Base-by-base conservation (phyloP, 768 basidiomycete species). In the Megacollybia marginata region DNA sequence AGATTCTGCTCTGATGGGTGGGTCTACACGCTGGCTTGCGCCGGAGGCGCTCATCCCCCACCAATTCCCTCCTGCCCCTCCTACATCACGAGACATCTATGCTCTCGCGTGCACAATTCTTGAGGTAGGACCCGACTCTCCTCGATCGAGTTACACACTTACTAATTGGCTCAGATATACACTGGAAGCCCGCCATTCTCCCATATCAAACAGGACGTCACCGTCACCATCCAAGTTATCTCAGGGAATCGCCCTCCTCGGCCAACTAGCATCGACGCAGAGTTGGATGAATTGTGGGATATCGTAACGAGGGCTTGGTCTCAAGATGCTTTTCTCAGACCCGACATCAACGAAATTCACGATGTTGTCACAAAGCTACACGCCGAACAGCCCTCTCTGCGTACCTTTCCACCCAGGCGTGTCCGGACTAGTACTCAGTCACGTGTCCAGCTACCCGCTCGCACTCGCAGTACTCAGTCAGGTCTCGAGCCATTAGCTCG, bases 21-120 rank as follows among this genome's bases (percentile, higher is more conserved):
- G 55, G 8, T 48, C 55, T 28, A 28, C 52, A 20, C 46, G 49
- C 3, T 56, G 55, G 55, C 33, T 51, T 28, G 15, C 52, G 47
- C 13, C 55, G 49, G 6, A 52, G 54, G 34, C 48, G 51, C 33
- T 28, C 54, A 15, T 42, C 34, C 53, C 50, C 33, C 42, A 12
- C 18, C 7, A 11, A 32, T 23, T 7, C n/a, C 42, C 18, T 10
- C 18, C 12, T 18, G 11, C 28, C 33, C 5, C 45, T 9, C n/a
- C 44, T 12, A 48, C 38, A 5, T 23, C 52, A 4, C 34, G 50
- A 47, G 55, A 56, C 38, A 47, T 56, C 0, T 56, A 56, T 43
- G 55, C 55, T 4, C 49, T 54, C 35, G 55, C 42, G 16, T 45
- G 49, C n/a, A 48, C 47, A 1, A 38, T 53, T 19, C 45, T 49